Evolutionary conservation across 495 filamentous ascomycete genomes (phyloP), one percentile per base, ranked within the genome.

Genomic region (Penicillium egyptiacum): DNA sequence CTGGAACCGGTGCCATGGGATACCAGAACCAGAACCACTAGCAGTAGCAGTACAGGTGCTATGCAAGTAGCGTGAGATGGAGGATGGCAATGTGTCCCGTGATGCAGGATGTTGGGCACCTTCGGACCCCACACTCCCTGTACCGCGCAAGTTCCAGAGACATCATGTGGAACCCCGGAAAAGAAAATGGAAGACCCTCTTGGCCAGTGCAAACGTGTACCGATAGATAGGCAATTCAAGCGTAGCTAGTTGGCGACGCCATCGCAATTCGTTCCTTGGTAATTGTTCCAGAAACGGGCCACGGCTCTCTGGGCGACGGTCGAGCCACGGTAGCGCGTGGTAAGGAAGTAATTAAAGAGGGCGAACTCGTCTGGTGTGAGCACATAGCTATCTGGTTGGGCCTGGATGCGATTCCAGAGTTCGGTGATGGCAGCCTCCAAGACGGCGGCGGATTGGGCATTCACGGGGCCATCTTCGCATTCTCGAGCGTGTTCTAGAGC

Each of bases 331-430:
- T 85, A 90, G 1, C 83, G 80, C 20, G 71, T 60, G 26, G 50
- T n/a, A 42, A 86, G 83, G 67, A 85, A 90, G 65, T 84, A 92
- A 69, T 77, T 92, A 79, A 92, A 91, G 26, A 94, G 75, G 16
- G 87, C 81, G 59, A 91, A 91, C 66, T 94, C 88, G 61, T 88
- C 81, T 50, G 77, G 74, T 10, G 70, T 81, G 70, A 92, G 82
- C 16, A 91, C 64, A 68, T 90, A 92, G 8, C 68, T 68, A n/a
- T 81, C 70, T 5, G 84, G 86, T 37, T 84, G 70, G 5, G 73
- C 73, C 50, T 83, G 59, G 25, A 94, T 74, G 54, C 78, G 85
- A 7, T 56, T 62, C 88, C 87, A 91, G 46, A 92, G 75, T 25
- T 80, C 75, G 3, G 61, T 56, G 20, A 90, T 70, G 22, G 82